Base-by-base conservation (phyloP, 257 asterid genomes). In the Anisodus acutangulus region DNA sequence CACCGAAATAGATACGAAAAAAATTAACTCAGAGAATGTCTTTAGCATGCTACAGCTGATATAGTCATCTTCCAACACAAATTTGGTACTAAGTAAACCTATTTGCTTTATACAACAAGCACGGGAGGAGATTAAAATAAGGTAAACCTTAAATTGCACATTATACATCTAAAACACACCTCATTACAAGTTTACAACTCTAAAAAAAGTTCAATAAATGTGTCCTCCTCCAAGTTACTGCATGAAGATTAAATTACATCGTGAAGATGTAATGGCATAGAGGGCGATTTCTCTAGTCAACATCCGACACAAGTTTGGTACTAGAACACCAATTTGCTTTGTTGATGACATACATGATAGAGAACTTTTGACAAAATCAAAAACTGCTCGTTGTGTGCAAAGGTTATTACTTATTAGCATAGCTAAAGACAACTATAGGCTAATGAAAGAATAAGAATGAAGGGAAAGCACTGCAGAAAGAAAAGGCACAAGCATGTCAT, bases 1-100 rank as follows among this genome's bases (percentile, higher is more conserved):
- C 55, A 45, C n/a, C 2, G 10, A 45, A 47, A 31, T 31, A 71
- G 11, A 71, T 8, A 43, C 43, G 35, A 31, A 71, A 71, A 45
- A 45, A 45, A n/a, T 45, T 71, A 39, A 41, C 79, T 70, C 55
- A 4, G 15, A 70, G 15, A 72, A 51, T 9, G 15, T 74, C 83
- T 35, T 78, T 76, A 41, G 83, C 71, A 71, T 62, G 22, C 82
- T 66, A 55, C 49, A 19, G 37, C 59, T 4, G 8, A 45, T 82
- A 16, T 78, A 45, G 89, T 84, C 85, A 85, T 82, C 84, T 79
- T 85, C 84, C 68, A 88, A 91, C 91, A 91, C 89, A 86, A 85
- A 68, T 39, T 83, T 82, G 89, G 87, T 55, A 85, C 22, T 8
- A 31, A 7, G 79, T 43, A 13, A 35, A 86, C 88, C 91, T 84